Evolutionary conservation across 352 stramenopile genomes (phyloP).

Genomic region (Pythium aquatile): DNA sequence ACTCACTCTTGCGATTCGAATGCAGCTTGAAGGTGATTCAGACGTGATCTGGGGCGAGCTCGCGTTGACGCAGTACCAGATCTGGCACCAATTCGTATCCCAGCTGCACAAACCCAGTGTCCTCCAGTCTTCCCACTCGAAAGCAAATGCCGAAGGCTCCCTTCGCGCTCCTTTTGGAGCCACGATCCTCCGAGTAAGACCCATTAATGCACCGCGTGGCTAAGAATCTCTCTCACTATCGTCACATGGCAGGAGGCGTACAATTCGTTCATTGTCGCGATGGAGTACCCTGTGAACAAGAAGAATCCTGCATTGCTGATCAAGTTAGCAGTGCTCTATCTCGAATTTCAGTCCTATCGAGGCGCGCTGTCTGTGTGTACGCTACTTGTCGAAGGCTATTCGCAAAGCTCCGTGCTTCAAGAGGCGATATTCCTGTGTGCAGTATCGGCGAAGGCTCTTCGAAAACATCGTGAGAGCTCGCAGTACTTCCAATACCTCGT

Average conservation of each 20-base stretch:
- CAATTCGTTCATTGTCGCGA: slow-evolving; percentile 75
- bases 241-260: slow-evolving; percentile 44
- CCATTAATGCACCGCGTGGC: neutral
- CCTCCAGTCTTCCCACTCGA: slow-evolving; percentile 12
- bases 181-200: slow-evolving; percentile 3
- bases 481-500: slow-evolving; percentile 75
- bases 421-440: slow-evolving; percentile 71
- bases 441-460: slow-evolving; percentile 48
- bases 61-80: slow-evolving; percentile 53
- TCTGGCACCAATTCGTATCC: slow-evolving; percentile 49
- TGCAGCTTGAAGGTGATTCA: slow-evolving; percentile 52
- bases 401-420: slow-evolving; percentile 32
- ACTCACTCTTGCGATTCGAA: neutral
- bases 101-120: slow-evolving; percentile 38
- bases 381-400: slow-evolving; percentile 60
- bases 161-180: neutral
- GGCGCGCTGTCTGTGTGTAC: slow-evolving; percentile 69
- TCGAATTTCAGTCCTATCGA: slow-evolving; percentile 60
- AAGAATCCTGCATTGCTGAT: slow-evolving; percentile 50
- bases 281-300: slow-evolving; percentile 76
- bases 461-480: slow-evolving; percentile 56
- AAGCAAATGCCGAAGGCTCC: neutral
- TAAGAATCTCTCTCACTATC: neutral
- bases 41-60: slow-evolving; percentile 60
- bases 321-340: slow-evolving; percentile 60